These are phyloP conservation scores for Pascua guehoae DNA, from an alignment of 1,284 basidiomycete genomes.

Conservation along the genomic window DNA sequence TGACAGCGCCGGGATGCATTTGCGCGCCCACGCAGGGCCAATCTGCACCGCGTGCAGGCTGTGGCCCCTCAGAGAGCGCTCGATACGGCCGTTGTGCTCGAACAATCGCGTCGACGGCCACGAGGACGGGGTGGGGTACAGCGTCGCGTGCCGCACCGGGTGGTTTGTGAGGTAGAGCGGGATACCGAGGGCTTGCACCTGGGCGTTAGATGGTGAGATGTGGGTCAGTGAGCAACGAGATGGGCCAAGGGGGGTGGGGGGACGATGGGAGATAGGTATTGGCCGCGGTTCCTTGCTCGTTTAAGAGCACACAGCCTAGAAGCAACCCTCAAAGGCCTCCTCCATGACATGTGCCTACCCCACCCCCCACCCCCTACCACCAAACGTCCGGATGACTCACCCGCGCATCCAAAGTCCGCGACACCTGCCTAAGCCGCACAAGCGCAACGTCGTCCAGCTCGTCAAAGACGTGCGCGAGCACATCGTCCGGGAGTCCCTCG, in stretches of 20 bases:
- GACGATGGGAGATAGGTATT: no score
- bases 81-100: constrained; percentile 25
- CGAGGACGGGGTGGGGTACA: constrained; percentile 11
- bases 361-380: no score
- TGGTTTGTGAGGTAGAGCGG: constrained; percentile 32
- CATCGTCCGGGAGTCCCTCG: constrained; percentile 40
- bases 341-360: no score
- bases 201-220: constrained; percentile 3
- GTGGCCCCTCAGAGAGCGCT: constrained; percentile 15
- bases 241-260: no score
- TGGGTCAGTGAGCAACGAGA: not conserved
- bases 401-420: constrained; percentile 11
- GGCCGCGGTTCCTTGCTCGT: no score
- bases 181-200: constrained; percentile 33
- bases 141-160: constrained; percentile 24
- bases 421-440: constrained; percentile 16
- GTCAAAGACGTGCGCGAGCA: constrained; percentile 28
- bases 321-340: no score
- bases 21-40: constrained; percentile 32
- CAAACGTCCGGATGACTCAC: constrained; percentile 25
- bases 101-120: constrained; percentile 26
- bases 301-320: no score
- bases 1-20: constrained; percentile 36
- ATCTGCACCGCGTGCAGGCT: constrained; percentile 38
- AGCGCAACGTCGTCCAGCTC: constrained; percentile 25